These are phyloP conservation scores for Dissophora ornata DNA, from an alignment of 192 early-diverging fungal species.

Conservation along the genomic window DNA sequence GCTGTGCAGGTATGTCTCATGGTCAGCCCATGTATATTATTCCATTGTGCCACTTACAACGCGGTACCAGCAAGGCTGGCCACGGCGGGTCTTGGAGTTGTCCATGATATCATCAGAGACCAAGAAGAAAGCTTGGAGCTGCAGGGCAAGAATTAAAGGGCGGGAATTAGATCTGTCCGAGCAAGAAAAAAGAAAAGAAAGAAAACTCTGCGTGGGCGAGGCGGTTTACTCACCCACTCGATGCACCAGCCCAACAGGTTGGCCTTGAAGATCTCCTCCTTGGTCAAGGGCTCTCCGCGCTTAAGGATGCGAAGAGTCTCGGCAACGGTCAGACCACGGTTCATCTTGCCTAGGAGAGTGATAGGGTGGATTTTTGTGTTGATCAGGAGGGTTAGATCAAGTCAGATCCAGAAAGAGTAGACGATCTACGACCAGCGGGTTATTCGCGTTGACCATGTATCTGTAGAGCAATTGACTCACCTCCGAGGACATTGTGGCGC, in stretches of 20 bases:
- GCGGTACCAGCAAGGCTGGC: slow-evolving; percentile 97
- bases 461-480: slow-evolving; percentile 48
- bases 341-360: slow-evolving; percentile 85
- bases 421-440: too few relatives aligned
- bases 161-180: too few relatives aligned
- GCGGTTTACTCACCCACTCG: slow-evolving; percentile 88
- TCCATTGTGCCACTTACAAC: slow-evolving; percentile 61
- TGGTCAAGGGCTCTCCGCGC: slow-evolving; percentile 71
- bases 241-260: slow-evolving; percentile 95
- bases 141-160: slow-evolving; percentile 18
- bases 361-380: neutral
- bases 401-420: too few relatives aligned
- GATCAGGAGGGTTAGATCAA: neutral
- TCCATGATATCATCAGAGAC: slow-evolving; percentile 99
- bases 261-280: slow-evolving; percentile 87
- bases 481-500: slow-evolving; percentile 64
- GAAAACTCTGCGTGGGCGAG: too few relatives aligned
- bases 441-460: neutral
- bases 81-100: slow-evolving; percentile 92
- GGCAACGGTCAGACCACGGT: slow-evolving; percentile 96
- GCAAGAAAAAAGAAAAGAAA: too few relatives aligned
- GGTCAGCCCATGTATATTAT: too few relatives aligned
- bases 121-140: slow-evolving; percentile 99
- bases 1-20: too few relatives aligned
- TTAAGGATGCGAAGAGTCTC: slow-evolving; percentile 88